Conservation (phyloP, 345 rosid species). For the Eucalyptus pauciflora region DNA sequence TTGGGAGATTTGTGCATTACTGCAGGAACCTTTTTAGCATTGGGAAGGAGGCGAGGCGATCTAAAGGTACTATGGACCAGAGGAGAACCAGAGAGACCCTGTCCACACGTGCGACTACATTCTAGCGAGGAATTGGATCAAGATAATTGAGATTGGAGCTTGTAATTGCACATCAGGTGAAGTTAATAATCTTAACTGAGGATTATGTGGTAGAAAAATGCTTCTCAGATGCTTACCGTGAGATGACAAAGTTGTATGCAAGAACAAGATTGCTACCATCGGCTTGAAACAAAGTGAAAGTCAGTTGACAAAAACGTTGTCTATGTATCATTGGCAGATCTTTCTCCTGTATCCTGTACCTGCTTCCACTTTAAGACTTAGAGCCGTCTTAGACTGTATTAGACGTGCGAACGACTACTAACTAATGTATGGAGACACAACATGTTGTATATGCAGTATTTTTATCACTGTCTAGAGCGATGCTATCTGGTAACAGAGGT, state of each 20-base stretch:
- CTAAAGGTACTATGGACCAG: conserved; percentile 64
- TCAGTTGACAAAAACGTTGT: neutral
- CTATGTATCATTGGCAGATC: neutral
- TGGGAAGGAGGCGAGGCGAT: conserved; percentile 70
- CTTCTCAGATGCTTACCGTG: neutral
- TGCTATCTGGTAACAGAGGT: neutral
- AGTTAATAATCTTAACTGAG: neutral
- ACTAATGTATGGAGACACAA: neutral
- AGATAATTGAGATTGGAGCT: neutral
- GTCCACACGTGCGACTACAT: conserved; percentile 48
- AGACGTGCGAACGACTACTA: neutral
- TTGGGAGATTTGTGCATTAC: neutral
- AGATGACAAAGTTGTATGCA: neutral
- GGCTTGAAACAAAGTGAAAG: neutral
- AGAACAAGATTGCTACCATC: neutral
- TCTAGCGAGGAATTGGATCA: neutral
- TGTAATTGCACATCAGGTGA: neutral
- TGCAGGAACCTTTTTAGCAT: conserved; percentile 64
- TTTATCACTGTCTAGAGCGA: neutral
- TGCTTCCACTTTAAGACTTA: neutral
- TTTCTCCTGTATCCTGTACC: neutral
- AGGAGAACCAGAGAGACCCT: conserved; percentile 77
- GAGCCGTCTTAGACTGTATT: neutral
- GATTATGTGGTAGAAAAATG: neutral
- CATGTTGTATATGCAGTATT: neutral